Conservation (phyloP, 805 yeast species). For the Candida andamanensis region DNA sequence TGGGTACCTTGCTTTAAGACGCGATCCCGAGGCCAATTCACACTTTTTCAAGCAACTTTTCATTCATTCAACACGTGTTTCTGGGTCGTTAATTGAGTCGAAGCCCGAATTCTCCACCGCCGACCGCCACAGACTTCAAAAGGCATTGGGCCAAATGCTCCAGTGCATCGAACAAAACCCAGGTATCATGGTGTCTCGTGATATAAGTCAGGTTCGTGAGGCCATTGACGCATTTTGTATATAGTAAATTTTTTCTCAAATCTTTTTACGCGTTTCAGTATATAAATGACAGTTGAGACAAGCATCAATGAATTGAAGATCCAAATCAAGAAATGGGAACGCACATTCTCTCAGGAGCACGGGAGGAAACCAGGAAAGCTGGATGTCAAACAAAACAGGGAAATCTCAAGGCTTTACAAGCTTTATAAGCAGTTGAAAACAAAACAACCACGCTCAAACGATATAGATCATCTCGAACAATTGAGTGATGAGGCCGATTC, state of each 20-base stretch:
- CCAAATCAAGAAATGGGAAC: constrained; percentile 38
- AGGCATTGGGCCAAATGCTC: no score
- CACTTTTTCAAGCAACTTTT: constrained; percentile 28
- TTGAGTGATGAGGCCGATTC: not conserved
- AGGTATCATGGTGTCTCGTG: no score
- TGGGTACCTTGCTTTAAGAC: constrained; percentile 26
- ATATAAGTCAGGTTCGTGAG: no score
- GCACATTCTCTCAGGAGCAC: constrained; percentile 22
- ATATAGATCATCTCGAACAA: not conserved
- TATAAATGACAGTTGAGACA: constrained; percentile 9
- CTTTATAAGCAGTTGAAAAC: constrained; percentile 19
- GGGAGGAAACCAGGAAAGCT: constrained; percentile 27
- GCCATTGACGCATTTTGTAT: no score
- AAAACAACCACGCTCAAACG: constrained; percentile 1
- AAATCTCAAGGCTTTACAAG: constrained; percentile 28
- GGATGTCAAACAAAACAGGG: constrained; percentile 28
- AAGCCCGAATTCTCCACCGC: no score
- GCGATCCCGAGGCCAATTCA: constrained; percentile 20
- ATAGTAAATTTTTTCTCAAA: no score
- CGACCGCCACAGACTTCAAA: no score
- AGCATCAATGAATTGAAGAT: constrained; percentile 16
- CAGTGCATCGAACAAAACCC: no score
- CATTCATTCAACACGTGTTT: constrained; percentile 16
- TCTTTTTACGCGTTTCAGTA: no score
- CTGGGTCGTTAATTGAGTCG: constrained; percentile 20